Evolutionary conservation across 306 rosid species (phyloP).

Genomic region (Ormosia emarginata): DNA sequence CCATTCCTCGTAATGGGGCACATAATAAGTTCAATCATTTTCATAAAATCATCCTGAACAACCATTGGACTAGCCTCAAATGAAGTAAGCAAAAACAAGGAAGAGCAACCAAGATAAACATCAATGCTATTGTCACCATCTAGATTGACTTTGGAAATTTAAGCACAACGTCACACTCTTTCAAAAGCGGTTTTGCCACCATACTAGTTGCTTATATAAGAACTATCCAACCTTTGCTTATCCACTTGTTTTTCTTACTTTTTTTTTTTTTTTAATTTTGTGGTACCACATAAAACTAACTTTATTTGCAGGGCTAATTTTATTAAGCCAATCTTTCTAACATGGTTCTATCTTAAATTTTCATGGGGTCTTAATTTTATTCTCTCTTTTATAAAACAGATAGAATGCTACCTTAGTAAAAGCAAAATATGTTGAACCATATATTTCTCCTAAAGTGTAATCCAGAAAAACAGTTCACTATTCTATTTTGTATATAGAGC

Average conservation of each 20-base stretch:
- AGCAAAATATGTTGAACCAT: background rate
- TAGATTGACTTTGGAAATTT: background rate
- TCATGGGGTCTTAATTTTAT: background rate
- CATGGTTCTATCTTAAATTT: conserved; percentile 9
- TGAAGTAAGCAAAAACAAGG: background rate
- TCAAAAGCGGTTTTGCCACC: background rate
- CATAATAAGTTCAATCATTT: background rate
- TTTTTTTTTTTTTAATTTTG: too few relatives aligned
- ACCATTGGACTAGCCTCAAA: background rate
- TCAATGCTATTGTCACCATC: background rate
- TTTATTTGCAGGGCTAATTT: background rate
- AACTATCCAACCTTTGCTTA: background rate
- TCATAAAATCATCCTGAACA: background rate
- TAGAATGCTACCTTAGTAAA: background rate
- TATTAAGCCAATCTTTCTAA: background rate
- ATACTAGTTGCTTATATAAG: background rate
- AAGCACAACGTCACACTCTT: background rate
- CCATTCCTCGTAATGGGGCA: background rate
- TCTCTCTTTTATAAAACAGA: background rate
- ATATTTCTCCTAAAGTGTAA: background rate
- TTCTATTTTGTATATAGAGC: background rate
- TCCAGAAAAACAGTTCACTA: background rate
- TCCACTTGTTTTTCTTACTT: background rate
- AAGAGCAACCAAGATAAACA: background rate
- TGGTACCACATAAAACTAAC: background rate